Conservation (phyloP, 768 basidiomycete genomes). For the Lactarius hatsudake region DNA sequence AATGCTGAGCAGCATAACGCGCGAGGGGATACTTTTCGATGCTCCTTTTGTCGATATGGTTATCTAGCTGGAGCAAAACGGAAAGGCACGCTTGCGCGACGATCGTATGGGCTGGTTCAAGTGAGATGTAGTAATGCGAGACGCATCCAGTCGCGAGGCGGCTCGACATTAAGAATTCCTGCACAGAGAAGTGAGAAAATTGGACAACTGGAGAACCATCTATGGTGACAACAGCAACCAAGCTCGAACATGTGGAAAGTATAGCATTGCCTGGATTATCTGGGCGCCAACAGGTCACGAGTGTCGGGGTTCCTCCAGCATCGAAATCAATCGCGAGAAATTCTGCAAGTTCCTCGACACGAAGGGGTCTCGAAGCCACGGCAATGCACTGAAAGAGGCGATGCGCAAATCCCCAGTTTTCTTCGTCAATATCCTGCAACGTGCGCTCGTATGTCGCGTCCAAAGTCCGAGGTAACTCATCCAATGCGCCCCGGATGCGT, state of each 20-base stretch:
- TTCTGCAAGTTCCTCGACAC: neutral
- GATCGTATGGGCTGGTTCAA: neutral
- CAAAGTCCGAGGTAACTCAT: neutral
- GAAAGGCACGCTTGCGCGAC: neutral
- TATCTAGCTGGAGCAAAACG: neutral
- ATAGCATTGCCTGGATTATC: neutral
- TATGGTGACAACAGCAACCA: neutral
- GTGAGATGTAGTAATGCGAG: neutral
- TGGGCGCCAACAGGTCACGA: neutral
- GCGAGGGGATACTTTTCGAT: neutral
- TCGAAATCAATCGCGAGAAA: neutral
- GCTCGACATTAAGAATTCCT: neutral
- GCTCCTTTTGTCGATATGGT: neutral
- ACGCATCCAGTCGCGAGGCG: neutral
- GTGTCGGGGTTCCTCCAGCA: no score
- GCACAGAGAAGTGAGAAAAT: neutral
- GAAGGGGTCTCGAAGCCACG: neutral
- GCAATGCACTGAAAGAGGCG: neutral
- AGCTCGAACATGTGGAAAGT: neutral
- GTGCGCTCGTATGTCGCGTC: neutral
- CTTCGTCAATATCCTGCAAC: neutral
- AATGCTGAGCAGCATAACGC: neutral
- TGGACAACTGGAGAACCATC: neutral
- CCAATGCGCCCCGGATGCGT: neutral
- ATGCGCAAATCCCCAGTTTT: neutral